Evolutionary conservation across 2,329 filamentous ascomycete genomes (phyloP).

Genomic region (Penicillium sp.): DNA sequence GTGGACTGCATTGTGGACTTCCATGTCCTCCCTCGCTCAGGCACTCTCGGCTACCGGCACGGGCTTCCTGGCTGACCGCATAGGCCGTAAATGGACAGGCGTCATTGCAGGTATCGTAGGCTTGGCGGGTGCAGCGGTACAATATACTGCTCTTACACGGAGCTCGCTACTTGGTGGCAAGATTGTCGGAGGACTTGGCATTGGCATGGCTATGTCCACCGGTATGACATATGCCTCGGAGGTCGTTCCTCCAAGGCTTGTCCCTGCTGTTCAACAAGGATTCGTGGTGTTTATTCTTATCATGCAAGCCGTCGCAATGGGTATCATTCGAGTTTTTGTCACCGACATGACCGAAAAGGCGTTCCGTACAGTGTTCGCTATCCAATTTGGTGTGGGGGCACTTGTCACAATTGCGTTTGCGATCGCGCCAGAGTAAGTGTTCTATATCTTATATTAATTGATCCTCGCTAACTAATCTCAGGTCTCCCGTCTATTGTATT

Average conservation of each 20-base stretch:
- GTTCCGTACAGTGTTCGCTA: slow-evolving; percentile 19
- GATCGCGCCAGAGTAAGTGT: slow-evolving; percentile 14
- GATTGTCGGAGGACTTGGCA: slow-evolving; percentile 16
- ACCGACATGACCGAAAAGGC: slow-evolving; percentile 10
- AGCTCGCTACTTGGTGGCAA: slow-evolving; percentile 19
- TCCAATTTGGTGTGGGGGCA: slow-evolving; percentile 17
- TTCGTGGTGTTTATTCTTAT: slow-evolving; percentile 20
- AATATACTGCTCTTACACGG: slow-evolving; percentile 13
- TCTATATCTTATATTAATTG: neutral
- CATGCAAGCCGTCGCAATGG: slow-evolving; percentile 18
- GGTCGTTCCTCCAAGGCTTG: slow-evolving; percentile 9
- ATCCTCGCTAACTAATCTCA: neutral
- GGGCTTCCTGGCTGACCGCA: slow-evolving; percentile 34
- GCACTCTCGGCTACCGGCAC: slow-evolving; percentile 22
- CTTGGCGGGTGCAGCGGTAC: slow-evolving; percentile 13
- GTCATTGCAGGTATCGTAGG: slow-evolving; percentile 26
- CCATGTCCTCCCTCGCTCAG: slow-evolving; percentile 22
- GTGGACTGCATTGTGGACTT: slow-evolving; percentile 23
- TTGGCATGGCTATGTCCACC: slow-evolving; percentile 18
- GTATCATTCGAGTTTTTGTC: slow-evolving; percentile 18
- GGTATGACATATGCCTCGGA: slow-evolving; percentile 22
- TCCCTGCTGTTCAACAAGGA: slow-evolving; percentile 10
- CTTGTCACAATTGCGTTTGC: slow-evolving; percentile 12
- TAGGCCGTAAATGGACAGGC: slow-evolving; percentile 38
- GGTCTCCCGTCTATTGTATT: neutral